Percentiles rank a stretch among this genome's conserved stretches.
Conservation (phyloP, 257 asterid genomes). For the Nicotiana attenuata region DNA sequence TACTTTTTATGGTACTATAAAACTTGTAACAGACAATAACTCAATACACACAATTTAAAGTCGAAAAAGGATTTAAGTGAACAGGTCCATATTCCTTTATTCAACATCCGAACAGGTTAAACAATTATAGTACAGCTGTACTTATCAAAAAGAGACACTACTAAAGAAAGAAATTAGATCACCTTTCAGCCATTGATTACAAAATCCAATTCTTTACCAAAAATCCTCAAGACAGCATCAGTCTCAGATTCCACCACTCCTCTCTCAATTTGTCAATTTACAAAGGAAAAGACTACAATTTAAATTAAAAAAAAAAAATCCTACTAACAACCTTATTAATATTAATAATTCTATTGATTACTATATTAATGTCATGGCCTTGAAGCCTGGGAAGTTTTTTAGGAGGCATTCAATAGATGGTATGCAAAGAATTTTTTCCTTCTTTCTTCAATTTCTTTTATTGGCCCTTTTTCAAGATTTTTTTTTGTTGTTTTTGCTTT, state of each 20-base stretch:
- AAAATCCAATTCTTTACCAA: not conserved
- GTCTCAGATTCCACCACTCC: not conserved
- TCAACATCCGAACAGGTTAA: not conserved
- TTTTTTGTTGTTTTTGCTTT: not conserved
- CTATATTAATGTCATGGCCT: not conserved
- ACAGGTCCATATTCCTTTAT: not conserved
- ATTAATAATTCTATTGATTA: not conserved
- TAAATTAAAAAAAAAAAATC: not conserved
- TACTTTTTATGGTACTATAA: no score
- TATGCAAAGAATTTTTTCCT: not conserved
- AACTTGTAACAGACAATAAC: no score
- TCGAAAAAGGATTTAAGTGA: not conserved
- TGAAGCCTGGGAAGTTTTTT: not conserved
- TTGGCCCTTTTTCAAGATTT: not conserved
- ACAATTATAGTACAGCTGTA: not conserved
- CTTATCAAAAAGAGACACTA: not conserved
- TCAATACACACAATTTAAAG: no score
- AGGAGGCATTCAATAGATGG: constrained; percentile 2
- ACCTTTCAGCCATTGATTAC: not conserved
- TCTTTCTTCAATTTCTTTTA: not conserved
- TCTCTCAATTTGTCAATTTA: not conserved
- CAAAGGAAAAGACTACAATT: not conserved
- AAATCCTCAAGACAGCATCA: not conserved
- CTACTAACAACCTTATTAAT: not conserved
- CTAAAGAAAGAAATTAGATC: not conserved